Percentiles rank a stretch among this genome's conserved stretches.
Evolutionary conservation across 805 yeast species (phyloP).

Genomic region (Cyberlindnera nakhonratchasimensis): DNA sequence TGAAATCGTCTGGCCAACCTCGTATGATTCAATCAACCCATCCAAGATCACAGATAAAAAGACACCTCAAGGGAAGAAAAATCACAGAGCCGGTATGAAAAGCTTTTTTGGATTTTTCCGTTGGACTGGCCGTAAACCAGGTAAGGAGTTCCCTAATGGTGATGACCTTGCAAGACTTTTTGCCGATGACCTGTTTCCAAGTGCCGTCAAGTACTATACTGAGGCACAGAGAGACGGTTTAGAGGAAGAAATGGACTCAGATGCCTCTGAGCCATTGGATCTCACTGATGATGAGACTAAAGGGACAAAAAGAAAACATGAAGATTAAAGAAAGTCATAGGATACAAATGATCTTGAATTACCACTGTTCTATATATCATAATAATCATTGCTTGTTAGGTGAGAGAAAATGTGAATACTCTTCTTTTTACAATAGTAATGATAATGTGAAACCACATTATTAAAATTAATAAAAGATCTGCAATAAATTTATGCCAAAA

Average conservation of each 20-base stretch:
- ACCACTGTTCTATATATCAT: too few relatives aligned
- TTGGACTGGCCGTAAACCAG: constrained; percentile 79
- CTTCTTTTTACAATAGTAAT: too few relatives aligned
- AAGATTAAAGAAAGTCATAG: not conserved
- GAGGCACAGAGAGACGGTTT: constrained; percentile 64
- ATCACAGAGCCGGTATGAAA: constrained; percentile 69
- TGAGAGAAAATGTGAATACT: too few relatives aligned
- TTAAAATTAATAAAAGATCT: too few relatives aligned
- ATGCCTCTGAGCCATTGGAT: constrained; percentile 52
- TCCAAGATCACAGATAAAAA: constrained; percentile 41
- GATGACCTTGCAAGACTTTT: constrained; percentile 72
- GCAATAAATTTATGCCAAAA: too few relatives aligned
- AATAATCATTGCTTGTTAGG: too few relatives aligned
- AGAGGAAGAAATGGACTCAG: constrained; percentile 52
- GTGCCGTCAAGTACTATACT: constrained; percentile 78
- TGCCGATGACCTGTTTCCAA: constrained; percentile 78
- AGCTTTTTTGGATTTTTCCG: constrained; percentile 84
- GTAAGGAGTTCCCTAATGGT: constrained; percentile 75
- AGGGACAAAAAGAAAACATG: constrained; percentile 17
- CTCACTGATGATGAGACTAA: constrained; percentile 25
- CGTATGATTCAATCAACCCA: constrained; percentile 56
- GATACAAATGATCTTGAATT: too few relatives aligned
- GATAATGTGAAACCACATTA: too few relatives aligned
- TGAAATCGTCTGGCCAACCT: constrained; percentile 66
- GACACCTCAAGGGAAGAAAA: constrained; percentile 53